These are phyloP conservation scores for Rhododendron vialii DNA, from an alignment of 148 eudicot species.

Conservation along the genomic window DNA sequence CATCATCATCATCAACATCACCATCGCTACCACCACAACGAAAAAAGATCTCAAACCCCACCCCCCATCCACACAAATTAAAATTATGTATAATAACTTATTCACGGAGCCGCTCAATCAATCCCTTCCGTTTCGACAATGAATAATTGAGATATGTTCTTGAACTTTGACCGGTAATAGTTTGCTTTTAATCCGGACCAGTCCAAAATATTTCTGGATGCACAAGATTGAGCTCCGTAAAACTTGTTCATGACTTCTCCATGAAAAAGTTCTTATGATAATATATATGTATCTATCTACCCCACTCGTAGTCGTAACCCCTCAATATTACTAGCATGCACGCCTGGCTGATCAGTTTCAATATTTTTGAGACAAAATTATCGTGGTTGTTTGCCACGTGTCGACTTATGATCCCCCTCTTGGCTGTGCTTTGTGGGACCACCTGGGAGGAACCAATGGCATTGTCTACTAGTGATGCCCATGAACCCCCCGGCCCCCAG, in stretches of 20 bases:
- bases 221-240: no score
- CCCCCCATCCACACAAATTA: not conserved
- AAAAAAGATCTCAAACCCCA: not conserved
- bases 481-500: not conserved
- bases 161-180: no score
- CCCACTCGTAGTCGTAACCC: not conserved
- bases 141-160: no score
- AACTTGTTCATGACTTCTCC: no score
- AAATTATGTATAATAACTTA: no score
- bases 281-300: no score
- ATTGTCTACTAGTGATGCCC: conserved; percentile 26
- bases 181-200: no score
- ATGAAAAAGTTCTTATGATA: no score
- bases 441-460: not conserved
- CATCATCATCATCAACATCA: conserved; percentile 38
- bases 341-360: not conserved
- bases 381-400: conserved; percentile 2
- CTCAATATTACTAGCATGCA: not conserved
- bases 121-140: no score
- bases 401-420: conserved; percentile 2
- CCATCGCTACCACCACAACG: conserved; percentile 18
- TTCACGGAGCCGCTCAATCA: no score
- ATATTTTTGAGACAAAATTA: not conserved
- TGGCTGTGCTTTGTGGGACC: not conserved
- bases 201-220: no score